These are phyloP conservation scores for Antarctomyces pellizariae DNA, from an alignment of 495 filamentous ascomycete species.

Conservation along the genomic window DNA sequence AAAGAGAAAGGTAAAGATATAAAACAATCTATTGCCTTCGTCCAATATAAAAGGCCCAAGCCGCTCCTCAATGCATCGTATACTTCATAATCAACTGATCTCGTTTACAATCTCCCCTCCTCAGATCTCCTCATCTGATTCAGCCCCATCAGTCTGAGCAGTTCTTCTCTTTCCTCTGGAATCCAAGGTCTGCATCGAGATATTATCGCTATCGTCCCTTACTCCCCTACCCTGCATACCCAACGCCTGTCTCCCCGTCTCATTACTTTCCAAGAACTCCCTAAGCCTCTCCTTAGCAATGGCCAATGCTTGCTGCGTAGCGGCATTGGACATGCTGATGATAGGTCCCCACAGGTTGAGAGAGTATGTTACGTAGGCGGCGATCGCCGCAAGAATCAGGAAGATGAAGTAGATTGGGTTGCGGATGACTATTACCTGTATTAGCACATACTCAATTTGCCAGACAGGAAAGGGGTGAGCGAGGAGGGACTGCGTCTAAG, in stretches of 20 bases:
- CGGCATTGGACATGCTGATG: slow-evolving; percentile 78
- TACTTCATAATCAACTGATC: too few relatives aligned
- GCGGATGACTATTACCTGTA: slow-evolving; percentile 40
- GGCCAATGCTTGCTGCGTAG: slow-evolving; percentile 60
- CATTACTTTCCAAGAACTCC: slow-evolving; percentile 62
- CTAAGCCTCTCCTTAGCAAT: slow-evolving; percentile 74
- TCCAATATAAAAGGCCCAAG: too few relatives aligned
- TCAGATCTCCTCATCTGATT: slow-evolving; percentile 26
- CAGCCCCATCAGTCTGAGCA: slow-evolving; percentile 18
- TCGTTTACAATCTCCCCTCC: too few relatives aligned
- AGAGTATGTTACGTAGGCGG: slow-evolving; percentile 68
- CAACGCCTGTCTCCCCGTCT: slow-evolving; percentile 59
- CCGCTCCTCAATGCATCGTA: too few relatives aligned
- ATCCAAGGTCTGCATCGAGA: slow-evolving; percentile 35
- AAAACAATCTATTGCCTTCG: too few relatives aligned
- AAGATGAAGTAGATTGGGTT: slow-evolving; percentile 87
- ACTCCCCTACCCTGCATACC: slow-evolving; percentile 30
- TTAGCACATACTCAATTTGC: slow-evolving; percentile 13
- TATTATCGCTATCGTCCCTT: slow-evolving; percentile 18
- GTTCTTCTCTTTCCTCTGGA: slow-evolving; percentile 30
- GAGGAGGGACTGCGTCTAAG: slow-evolving; percentile 2
- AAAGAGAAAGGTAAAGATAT: too few relatives aligned
- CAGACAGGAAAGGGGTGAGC: slow-evolving; percentile 4
- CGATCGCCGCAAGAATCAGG: slow-evolving; percentile 48
- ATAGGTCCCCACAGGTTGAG: slow-evolving; percentile 94